These are phyloP conservation scores for Ascobolus immersus DNA, from an alignment of 495 filamentous ascomycete species.

Conservation along the genomic window DNA sequence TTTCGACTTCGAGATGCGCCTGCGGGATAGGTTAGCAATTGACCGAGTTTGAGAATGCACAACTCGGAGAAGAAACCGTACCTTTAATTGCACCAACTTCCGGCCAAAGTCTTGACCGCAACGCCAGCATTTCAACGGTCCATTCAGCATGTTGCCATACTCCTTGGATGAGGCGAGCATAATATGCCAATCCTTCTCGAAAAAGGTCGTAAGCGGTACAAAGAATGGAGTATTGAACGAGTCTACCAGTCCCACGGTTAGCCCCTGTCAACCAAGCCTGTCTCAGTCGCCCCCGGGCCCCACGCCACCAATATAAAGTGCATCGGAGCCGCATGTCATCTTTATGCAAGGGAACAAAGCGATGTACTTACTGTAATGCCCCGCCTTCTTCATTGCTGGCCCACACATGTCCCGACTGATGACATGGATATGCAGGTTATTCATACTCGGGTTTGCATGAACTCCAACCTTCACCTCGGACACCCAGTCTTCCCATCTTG, in stretches of 20 bases:
- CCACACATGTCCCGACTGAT: conserved; percentile 48
- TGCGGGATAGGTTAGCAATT: too few relatives aligned
- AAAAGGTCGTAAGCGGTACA: conserved; percentile 54
- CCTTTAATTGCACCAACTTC: conserved; percentile 45
- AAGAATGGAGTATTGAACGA: conserved; percentile 79
- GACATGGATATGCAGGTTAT: conserved; percentile 76
- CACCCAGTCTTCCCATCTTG: conserved; percentile 35
- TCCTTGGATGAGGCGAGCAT: background rate
- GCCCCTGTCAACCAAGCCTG: too few relatives aligned
- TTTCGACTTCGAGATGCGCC: too few relatives aligned
- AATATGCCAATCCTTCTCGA: conserved; percentile 29
- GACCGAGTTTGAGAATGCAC: too few relatives aligned
- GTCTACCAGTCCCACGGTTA: conserved; percentile 16
- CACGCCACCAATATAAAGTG: too few relatives aligned
- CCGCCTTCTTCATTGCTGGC: conserved; percentile 44
- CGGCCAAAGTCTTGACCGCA: conserved; percentile 53
- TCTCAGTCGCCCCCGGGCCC: too few relatives aligned
- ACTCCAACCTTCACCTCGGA: conserved; percentile 52
- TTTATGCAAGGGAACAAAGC: background rate
- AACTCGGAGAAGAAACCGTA: too few relatives aligned
- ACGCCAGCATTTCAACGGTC: conserved; percentile 58
- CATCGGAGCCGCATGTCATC: too few relatives aligned
- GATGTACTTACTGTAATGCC: conserved; percentile 41
- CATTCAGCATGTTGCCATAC: conserved; percentile 17
- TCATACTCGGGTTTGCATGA: conserved; percentile 77